Conservation (phyloP, 805 yeast genomes). For the Cyberlindnera subsufficiens region DNA sequence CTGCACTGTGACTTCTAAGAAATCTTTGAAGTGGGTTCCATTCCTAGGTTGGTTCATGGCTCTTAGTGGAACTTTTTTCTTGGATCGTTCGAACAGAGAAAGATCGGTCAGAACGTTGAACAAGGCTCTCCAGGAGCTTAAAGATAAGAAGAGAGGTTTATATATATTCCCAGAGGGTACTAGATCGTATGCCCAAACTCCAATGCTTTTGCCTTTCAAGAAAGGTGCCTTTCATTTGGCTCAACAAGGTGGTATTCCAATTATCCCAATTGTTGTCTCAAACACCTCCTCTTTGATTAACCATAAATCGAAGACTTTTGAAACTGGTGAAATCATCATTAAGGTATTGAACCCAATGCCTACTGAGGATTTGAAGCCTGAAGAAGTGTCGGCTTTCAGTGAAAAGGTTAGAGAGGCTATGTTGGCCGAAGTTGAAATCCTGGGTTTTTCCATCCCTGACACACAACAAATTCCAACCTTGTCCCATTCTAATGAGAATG, state of each 20-base stretch:
- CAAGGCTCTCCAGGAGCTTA: conserved; percentile 58
- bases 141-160: conserved; percentile 60
- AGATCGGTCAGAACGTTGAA: conserved; percentile 74
- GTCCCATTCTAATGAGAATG: conserved; percentile 1
- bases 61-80: conserved; percentile 83
- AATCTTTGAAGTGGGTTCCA: conserved; percentile 77
- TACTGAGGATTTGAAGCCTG: conserved; percentile 64
- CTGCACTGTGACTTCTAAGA: conserved; percentile 90
- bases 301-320: conserved; percentile 56
- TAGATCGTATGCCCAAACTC: conserved; percentile 66
- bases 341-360: conserved; percentile 78
- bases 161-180: conserved; percentile 98
- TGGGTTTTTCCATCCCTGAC: conserved; percentile 34
- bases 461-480: conserved; percentile 2
- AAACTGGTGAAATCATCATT: conserved; percentile 68
- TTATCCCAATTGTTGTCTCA: conserved; percentile 82
- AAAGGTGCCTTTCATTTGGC: conserved; percentile 99
- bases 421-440: conserved; percentile 32
- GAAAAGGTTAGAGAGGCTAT: conserved; percentile 53
- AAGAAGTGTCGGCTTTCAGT: conserved; percentile 60
- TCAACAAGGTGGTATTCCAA: conserved; percentile 82
- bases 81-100: conserved; percentile 74
- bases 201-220: conserved; percentile 80
- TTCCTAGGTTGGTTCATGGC: conserved; percentile 96
- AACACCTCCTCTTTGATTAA: conserved; percentile 76